Evolutionary conservation across 257 asterid species (phyloP), one percentile per base, ranked within the genome.

Genomic region (Plantago elongata): DNA sequence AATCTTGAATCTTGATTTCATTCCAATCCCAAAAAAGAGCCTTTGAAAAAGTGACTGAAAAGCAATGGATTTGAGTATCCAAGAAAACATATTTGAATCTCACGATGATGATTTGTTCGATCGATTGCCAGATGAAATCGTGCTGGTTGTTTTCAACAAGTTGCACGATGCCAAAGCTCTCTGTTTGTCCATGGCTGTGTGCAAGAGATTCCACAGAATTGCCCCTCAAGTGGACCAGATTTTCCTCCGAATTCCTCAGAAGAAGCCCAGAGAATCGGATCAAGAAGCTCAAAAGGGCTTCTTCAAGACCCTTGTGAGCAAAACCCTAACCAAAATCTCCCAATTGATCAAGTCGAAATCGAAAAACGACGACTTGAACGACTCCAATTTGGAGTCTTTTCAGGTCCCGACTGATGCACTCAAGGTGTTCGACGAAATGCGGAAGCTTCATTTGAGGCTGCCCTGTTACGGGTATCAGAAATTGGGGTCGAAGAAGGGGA

Each of bases 81-180:
- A 30, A 38, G 50, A 74, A 49, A 45, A 65, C 54, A 54, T 10
- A 5, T 11, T 18, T 54, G 59, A 54, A 18, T 54, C 59, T 15
- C 14, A 18, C 16, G 4, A 51, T 3, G 42, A 38, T 5, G 81
- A 83, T 60, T 30, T 51, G 14, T 86, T 89, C 70, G 90, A 84
- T 51, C 74, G 80, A 2, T 59, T 89, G 51, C 90, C 96, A n/a
- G 90, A 89, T 72, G 87, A 76, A 10, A 49, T 86, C 18, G 60
- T 84, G 7, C 71, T 65, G 0, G 51, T 68, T 1, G 80, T 89
- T 45, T 82, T 89, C 74, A 70, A 71, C 55, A 82, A 77, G 50
- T 22, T 89, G 51, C 78, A 64, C 13, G 95, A 89, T 60, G 95
- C 85, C 0, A 86, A 64, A 46, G 80, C 95, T 11, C 77, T 86